Conservation (phyloP, 257 asterid genomes). For the Avicennia marina region DNA sequence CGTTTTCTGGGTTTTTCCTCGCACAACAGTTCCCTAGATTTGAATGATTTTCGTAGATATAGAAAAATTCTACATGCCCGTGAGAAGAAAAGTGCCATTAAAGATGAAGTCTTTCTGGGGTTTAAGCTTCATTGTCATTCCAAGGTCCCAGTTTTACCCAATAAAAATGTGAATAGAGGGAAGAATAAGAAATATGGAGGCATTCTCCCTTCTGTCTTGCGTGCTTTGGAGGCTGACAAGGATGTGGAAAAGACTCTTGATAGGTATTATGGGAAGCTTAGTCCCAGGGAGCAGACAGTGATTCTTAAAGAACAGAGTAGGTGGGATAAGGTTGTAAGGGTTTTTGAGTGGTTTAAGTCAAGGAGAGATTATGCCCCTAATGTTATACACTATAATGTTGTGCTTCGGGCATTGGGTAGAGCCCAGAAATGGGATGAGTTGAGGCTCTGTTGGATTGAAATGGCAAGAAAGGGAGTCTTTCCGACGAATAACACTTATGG, state of each 20-base stretch:
- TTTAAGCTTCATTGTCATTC: conserved; percentile 45
- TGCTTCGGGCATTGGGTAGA: conserved; percentile 74
- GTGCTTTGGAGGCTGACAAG: conserved; percentile 48
- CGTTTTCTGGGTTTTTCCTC: conserved; percentile 39
- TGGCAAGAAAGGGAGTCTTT: not conserved
- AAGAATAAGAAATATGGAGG: conserved; percentile 62
- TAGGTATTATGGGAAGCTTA: conserved; percentile 54
- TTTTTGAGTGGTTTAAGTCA: conserved; percentile 82
- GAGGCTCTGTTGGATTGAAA: conserved; percentile 84
- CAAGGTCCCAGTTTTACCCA: conserved; percentile 37
- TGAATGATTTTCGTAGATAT: conserved; percentile 12
- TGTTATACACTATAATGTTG: conserved; percentile 89
- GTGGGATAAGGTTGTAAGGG: conserved; percentile 74
- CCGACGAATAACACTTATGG: conserved; percentile 48
- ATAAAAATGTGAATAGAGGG: conserved; percentile 34
- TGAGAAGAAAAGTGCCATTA: conserved; percentile 12
- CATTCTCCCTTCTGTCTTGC: conserved; percentile 50
- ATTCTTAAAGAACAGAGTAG: conserved; percentile 80
- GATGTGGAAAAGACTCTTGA: conserved; percentile 63
- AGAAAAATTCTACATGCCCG: conserved; percentile 24
- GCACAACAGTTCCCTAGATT: conserved; percentile 7
- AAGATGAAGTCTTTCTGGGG: conserved; percentile 40
- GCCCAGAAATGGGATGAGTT: conserved; percentile 89
- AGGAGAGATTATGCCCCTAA: conserved; percentile 71
- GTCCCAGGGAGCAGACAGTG: conserved; percentile 79